phyloP scores from a whole-genome alignment of 1,284 basidiomycete species.

The Trichosporon faecale region DNA sequence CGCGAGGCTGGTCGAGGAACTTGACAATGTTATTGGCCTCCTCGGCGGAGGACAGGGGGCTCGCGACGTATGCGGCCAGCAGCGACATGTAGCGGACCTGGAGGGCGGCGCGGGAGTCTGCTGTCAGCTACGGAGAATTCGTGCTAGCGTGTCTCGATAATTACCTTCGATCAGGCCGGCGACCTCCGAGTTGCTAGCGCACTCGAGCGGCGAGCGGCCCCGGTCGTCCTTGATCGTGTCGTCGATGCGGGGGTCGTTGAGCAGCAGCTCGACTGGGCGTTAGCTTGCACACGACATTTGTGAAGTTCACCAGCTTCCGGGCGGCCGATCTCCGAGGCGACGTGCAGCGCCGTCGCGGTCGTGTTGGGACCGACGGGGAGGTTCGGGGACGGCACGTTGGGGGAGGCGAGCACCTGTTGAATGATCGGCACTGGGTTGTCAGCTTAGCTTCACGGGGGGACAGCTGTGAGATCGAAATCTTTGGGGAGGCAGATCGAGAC shows the following conservation, averaged over 20 bases:
- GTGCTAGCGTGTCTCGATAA: slow-evolving; percentile 28
- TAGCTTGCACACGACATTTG: slow-evolving; percentile 4
- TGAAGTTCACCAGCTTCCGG: slow-evolving; percentile 61
- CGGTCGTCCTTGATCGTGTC: slow-evolving; percentile 72
- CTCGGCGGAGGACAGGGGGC: slow-evolving; percentile 53
- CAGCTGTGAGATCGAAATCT: slow-evolving; percentile 8
- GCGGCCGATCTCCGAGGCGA: slow-evolving; percentile 77
- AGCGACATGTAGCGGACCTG: slow-evolving; percentile 72
- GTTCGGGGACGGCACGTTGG: slow-evolving; percentile 60
- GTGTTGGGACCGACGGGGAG: slow-evolving; percentile 60
- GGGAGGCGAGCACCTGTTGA: slow-evolving; percentile 65
- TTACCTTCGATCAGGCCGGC: slow-evolving; percentile 73
- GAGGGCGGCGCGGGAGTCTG: slow-evolving; percentile 76
- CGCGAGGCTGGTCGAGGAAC: slow-evolving; percentile 58
- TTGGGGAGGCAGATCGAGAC: background rate
- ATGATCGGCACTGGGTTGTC: slow-evolving; percentile 59
- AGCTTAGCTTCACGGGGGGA: too few species aligned
- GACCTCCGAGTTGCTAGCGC: slow-evolving; percentile 61
- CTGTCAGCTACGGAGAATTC: background rate
- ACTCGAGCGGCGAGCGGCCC: slow-evolving; percentile 70
- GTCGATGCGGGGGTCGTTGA: slow-evolving; percentile 75
- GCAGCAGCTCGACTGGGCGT: slow-evolving; percentile 59
- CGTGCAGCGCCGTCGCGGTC: slow-evolving; percentile 78
- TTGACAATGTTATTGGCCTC: slow-evolving; percentile 44
- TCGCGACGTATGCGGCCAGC: slow-evolving; percentile 69